Conservation (phyloP, 495 filamentous ascomycete genomes). For the Annulohypoxylon nitens region DNA sequence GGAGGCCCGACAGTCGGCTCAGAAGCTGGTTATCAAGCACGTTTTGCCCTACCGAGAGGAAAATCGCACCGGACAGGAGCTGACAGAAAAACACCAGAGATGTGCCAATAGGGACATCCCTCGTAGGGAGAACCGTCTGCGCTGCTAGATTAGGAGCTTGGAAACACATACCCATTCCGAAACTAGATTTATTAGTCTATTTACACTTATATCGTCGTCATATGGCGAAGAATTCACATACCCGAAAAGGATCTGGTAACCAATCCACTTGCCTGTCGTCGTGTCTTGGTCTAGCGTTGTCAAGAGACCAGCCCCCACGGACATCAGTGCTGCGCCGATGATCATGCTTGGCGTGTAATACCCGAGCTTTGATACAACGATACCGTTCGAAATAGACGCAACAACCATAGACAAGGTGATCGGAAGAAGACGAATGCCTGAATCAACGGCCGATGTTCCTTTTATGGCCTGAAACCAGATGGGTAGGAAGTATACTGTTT, state of each 20-base stretch:
- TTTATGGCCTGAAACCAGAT: conserved; percentile 79
- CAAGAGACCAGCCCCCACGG: conserved; percentile 73
- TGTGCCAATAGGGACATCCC: conserved; percentile 76
- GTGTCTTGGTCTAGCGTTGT: conserved; percentile 69
- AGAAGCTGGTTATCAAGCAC: conserved; percentile 70
- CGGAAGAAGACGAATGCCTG: conserved; percentile 65
- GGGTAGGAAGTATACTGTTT: conserved; percentile 65
- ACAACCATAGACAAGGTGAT: conserved; percentile 55
- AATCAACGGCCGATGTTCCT: conserved; percentile 64
- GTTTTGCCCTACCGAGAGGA: conserved; percentile 70
- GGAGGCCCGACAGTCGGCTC: conserved; percentile 57
- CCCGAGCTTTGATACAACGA: conserved; percentile 61
- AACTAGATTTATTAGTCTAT: conserved; percentile 37
- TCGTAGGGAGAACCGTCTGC: conserved; percentile 72
- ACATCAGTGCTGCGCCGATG: conserved; percentile 63
- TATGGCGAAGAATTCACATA: conserved; percentile 49
- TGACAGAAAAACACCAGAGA: conserved; percentile 77
- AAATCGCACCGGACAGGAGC: conserved; percentile 72
- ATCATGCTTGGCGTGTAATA: conserved; percentile 75
- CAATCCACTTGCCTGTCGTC: conserved; percentile 69
- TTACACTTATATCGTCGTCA: background rate
- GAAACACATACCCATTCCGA: conserved; percentile 57
- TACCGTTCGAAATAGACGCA: conserved; percentile 59
- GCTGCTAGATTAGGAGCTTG: conserved; percentile 66
- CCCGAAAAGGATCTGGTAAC: conserved; percentile 75